Evolutionary conservation across 2,329 filamentous ascomycete species (phyloP).

Genomic region (Acrocalymma vagum): DNA sequence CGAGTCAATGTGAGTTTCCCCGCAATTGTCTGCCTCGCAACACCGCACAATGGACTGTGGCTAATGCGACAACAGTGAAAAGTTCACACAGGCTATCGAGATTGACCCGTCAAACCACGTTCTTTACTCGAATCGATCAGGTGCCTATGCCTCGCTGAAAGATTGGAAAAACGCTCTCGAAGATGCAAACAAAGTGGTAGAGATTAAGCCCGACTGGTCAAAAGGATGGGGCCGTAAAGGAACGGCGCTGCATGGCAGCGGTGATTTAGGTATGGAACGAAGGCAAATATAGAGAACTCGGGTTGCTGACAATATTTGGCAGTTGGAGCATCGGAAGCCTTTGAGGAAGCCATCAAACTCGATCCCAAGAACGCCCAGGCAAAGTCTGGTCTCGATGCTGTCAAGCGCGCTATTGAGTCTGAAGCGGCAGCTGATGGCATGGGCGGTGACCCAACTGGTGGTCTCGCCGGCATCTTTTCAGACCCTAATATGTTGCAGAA

Average conservation of each 20-base stretch:
- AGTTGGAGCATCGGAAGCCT: constrained; percentile 86
- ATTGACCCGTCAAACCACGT: constrained; percentile 92
- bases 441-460: constrained; percentile 72
- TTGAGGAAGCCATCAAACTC: constrained; percentile 91
- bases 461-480: constrained; percentile 91
- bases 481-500: constrained; percentile 91
- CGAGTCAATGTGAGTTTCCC: constrained; percentile 82
- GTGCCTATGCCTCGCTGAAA: constrained; percentile 84
- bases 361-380: constrained; percentile 92
- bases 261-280: constrained; percentile 71
- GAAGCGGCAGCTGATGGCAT: constrained; percentile 72
- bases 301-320: constrained; percentile 22
- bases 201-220: constrained; percentile 97
- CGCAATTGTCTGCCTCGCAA: constrained; percentile 21
- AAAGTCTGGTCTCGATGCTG: constrained; percentile 84
- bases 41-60: constrained; percentile 8
- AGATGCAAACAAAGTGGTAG: constrained; percentile 91
- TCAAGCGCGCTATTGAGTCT: constrained; percentile 86
- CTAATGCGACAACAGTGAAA: constrained; percentile 68
- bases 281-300: neutral
- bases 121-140: constrained; percentile 96
- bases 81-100: constrained; percentile 93
- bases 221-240: constrained; percentile 97
- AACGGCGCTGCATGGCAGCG: constrained; percentile 85
- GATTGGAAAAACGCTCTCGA: constrained; percentile 85